Evolutionary conservation across 768 basidiomycete genomes (phyloP).

Genomic region (Kwoniella europaea): DNA sequence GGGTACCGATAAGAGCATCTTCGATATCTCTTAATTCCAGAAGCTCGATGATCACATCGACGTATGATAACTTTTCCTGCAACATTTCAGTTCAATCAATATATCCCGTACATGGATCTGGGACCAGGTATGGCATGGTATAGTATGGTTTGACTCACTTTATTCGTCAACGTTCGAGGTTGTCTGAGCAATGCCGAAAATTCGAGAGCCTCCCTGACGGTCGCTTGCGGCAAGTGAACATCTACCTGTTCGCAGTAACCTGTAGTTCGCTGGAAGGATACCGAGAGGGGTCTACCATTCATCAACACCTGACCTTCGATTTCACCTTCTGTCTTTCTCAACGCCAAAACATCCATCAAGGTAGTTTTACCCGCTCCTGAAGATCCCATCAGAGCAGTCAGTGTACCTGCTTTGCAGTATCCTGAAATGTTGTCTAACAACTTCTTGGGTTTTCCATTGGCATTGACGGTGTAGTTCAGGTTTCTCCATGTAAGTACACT

Average conservation of each 20-base stretch:
- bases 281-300: constrained; percentile 57
- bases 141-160: constrained; percentile 4
- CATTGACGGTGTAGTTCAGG: constrained; percentile 52
- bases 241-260: constrained; percentile 59
- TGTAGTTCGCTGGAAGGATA: constrained; percentile 60
- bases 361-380: constrained; percentile 56
- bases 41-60: constrained; percentile 58
- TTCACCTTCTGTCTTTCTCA: constrained; percentile 45
- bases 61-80: constrained; percentile 59
- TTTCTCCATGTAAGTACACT: constrained; percentile 58
- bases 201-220: constrained; percentile 61
- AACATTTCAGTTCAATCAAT: not conserved
- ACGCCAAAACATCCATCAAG: constrained; percentile 50
- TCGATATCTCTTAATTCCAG: constrained; percentile 64
- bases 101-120: no score
- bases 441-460: constrained; percentile 36
- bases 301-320: constrained; percentile 60
- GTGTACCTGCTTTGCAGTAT: constrained; percentile 79
- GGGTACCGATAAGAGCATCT: constrained; percentile 72
- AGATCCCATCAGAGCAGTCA: constrained; percentile 79
- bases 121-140: no score
- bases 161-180: constrained; percentile 41
- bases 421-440: constrained; percentile 77
- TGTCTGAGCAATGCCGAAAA: constrained; percentile 61
- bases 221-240: constrained; percentile 70